Evolutionary conservation across 192 early-diverging fungal genomes (phyloP), one percentile per base, ranked within the genome.

Genomic region (Chytriomyces hyalinus): DNA sequence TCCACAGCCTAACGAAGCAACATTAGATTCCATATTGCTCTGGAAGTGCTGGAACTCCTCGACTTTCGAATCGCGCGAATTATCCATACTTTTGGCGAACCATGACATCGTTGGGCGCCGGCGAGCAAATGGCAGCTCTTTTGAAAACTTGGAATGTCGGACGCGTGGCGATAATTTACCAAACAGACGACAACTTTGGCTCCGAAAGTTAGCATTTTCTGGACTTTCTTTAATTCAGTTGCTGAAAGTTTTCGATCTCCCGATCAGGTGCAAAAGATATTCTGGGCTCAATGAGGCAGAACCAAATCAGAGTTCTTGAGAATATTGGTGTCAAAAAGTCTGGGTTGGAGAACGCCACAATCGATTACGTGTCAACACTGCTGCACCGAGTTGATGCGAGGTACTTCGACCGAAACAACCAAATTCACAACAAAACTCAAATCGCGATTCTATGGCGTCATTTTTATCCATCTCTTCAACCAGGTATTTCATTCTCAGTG

Each of bases 401-500:
- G 36, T 36, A 36, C 36, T 36, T 36, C 36, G 0, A 36, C 2
- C 2, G 1, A 36, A 2, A 36, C 0, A 36, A 4, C 4, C 36
- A 36, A 36, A 36, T 36, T 36, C 36, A 36, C 36, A 36, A 3
- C 36, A 36, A 36, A 36, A 36, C 36, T 36, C 36, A 36, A 36
- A 36, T 36, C 36, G 36, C 36, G 36, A 36, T 36, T 36, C 36
- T 36, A 36, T 36, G 0, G 36, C 36, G 36, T 36, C 36, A 36
- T 36, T 0, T 57, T 20, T 57, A 3, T 57, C 53, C 13, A 20
- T 57, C 3, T n/a, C 53, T n/a, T n/a, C 53, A n/a, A 20, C 53
- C 13, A 13, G 71, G 11, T 73, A 73, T 57, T 73, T 73, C 26
- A 62, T 73, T 48, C 8, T 73, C 11, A 49, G 46, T 20, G 71